Evolutionary conservation across 192 early-diverging fungal species (phyloP), one percentile per base, ranked within the genome.

Genomic region (Gigaspora rosea): DNA sequence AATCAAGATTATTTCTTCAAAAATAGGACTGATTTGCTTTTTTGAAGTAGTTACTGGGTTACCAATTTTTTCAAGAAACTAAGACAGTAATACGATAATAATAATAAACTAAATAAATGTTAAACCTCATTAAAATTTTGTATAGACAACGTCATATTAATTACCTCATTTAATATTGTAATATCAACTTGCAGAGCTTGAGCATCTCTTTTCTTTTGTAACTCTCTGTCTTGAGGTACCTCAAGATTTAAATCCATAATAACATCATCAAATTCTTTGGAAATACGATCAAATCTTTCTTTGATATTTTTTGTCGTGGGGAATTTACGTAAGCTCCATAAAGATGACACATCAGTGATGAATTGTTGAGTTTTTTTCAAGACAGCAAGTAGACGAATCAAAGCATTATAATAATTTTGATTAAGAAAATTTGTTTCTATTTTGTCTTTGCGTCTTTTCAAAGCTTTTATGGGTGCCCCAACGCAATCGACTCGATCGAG

Each of bases 291-390:
- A 59, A 73, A 73, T 13, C 52, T 35, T 47, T 22, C 22, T 59
- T 73, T 59, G 2, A 73, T 59, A 3, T 18, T n/a, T 16, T 59
- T 73, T 18, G 71, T 59, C 2, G 35, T 59, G 15, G 11, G 36
- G 58, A 73, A 73, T 47, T 73, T 73, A 36, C 48, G 18, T 59
- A 73, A 73, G 46, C 56, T 59, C 71, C 57, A 59, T 22, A 73
- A 54, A 6, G 20, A 59, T 4, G 54, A 59, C 22, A 73, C 32
- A 58, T 73, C 71, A 47, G 52, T 56, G 58, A 73, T 56, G 36
- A 73, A 73, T 46, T 73, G 54, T 59, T 59, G 52, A 47, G 57
- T 35, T 73, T 73, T 73, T 16, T 73, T 73, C 4, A 73, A 41
- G 4, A 59, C 20, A 13, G 71, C 71, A 27, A 73, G 33, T 41